These are phyloP conservation scores for Grosmannia serpens DNA, from an alignment of 2,329 filamentous ascomycete species.

Conservation along the genomic window DNA sequence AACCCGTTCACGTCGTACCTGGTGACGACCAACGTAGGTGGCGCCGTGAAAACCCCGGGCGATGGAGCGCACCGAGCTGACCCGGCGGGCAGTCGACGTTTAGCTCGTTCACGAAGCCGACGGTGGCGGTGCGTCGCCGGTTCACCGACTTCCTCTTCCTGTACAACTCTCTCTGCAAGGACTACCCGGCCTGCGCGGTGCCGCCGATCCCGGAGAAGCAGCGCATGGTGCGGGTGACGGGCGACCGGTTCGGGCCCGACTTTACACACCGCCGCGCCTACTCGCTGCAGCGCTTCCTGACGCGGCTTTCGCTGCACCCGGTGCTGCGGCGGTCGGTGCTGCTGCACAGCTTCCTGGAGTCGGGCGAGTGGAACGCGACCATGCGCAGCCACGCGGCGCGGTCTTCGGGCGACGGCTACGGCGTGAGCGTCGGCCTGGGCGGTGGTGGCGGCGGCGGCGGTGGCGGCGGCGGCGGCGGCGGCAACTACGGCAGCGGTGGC, in stretches of 20 bases:
- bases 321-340: conserved; percentile 74
- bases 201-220: conserved; percentile 96
- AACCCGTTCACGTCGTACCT: conserved; percentile 94
- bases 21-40: conserved; percentile 70
- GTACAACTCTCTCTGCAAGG: conserved; percentile 76
- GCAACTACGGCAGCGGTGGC: conserved; percentile 24
- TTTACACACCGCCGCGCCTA: conserved; percentile 83
- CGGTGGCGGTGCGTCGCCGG: conserved; percentile 71
- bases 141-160: conserved; percentile 98
- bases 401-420: conserved; percentile 18
- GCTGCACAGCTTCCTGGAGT: conserved; percentile 83
- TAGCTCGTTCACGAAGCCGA: conserved; percentile 75
- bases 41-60: neutral
- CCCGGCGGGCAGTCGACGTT: conserved; percentile 63
- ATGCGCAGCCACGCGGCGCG: conserved; percentile 71
- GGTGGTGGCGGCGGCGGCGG: conserved; percentile 24
- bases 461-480: conserved; percentile 25
- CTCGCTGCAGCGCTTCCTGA: conserved; percentile 84
- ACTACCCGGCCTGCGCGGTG: conserved; percentile 85
- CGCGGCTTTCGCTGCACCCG: conserved; percentile 77
- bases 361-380: conserved; percentile 88
- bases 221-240: conserved; percentile 96
- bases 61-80: neutral
- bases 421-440: conserved; percentile 16
- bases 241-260: conserved; percentile 86